Evolutionary conservation across 345 rosid species (phyloP).

Genomic region (Salix dunnii): DNA sequence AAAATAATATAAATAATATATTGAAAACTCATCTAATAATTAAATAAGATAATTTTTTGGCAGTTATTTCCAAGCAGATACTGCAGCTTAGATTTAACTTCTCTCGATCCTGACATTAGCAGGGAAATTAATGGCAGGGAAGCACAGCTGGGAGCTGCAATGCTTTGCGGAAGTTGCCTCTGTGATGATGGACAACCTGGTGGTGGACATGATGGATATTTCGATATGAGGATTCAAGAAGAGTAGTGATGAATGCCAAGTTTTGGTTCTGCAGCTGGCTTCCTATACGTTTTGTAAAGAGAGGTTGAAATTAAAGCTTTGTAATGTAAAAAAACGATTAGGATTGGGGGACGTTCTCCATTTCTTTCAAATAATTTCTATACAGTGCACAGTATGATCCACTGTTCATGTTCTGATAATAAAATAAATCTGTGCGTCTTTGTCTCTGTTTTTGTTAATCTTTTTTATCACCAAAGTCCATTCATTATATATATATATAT

Average conservation of each 20-base stretch:
- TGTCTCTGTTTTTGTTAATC: not conserved
- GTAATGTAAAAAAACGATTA: not conserved
- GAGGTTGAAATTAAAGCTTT: not conserved
- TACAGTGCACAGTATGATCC: not conserved
- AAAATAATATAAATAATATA: no score
- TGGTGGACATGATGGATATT: slow-evolving; percentile 39
- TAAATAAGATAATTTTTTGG: no score
- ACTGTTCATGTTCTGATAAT: not conserved
- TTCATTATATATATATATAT: no score
- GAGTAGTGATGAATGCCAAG: not conserved
- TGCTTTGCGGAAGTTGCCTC: slow-evolving; percentile 38
- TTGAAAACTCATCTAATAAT: accelerated
- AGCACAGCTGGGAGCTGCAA: slow-evolving; percentile 11
- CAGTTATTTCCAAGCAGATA: not conserved
- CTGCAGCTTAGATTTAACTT: not conserved
- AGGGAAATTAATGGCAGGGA: slow-evolving; percentile 12
- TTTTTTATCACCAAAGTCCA: no score
- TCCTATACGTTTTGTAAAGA: not conserved
- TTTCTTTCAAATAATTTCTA: not conserved
- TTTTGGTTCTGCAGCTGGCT: not conserved
- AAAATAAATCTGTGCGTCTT: no score
- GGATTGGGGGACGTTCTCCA: not conserved
- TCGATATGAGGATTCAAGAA: slow-evolving; percentile 25
- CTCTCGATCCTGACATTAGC: not conserved
- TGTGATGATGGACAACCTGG: slow-evolving; percentile 53